phyloP scores from a whole-genome alignment of 108 stramenopile species.

The Schizochytrium sp. region DNA sequence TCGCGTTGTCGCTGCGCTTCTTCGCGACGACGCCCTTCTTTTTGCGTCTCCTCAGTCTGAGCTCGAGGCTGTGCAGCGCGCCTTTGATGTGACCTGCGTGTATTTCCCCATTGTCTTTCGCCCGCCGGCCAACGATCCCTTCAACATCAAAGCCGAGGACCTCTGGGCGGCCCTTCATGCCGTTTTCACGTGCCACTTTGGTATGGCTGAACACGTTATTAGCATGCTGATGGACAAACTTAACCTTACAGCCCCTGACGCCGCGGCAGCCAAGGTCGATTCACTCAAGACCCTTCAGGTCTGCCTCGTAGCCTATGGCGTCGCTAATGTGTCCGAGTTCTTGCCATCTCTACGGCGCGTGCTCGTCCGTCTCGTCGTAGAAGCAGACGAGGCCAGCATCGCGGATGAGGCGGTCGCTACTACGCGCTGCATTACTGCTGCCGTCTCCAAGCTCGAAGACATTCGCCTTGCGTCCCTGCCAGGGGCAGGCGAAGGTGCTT shows the following conservation, averaged over 20 bases:
- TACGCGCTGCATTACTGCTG: not conserved
- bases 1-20: not conserved
- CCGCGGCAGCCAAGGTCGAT: not conserved
- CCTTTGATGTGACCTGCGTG: not conserved
- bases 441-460: not conserved
- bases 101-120: slow-evolving; percentile 13
- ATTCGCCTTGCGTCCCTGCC: not conserved
- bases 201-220: not conserved
- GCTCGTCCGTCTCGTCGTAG: not conserved
- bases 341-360: not conserved
- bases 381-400: not conserved
- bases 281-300: not conserved
- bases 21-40: not conserved
- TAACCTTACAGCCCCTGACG: not conserved
- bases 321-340: not conserved
- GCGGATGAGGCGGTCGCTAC: not conserved
- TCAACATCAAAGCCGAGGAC: slow-evolving; percentile 6
- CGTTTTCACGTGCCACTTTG: not conserved
- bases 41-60: not conserved
- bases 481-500: not conserved
- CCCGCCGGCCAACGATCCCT: slow-evolving; percentile 1
- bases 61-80: not conserved
- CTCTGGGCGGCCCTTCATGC: not conserved
- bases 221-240: slow-evolving; percentile 8
- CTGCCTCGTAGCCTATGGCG: not conserved